Evolutionary conservation across 1,139 yeast genomes (phyloP), one percentile per base, ranked within the genome.

Genomic region (Petasospora fabianii): DNA sequence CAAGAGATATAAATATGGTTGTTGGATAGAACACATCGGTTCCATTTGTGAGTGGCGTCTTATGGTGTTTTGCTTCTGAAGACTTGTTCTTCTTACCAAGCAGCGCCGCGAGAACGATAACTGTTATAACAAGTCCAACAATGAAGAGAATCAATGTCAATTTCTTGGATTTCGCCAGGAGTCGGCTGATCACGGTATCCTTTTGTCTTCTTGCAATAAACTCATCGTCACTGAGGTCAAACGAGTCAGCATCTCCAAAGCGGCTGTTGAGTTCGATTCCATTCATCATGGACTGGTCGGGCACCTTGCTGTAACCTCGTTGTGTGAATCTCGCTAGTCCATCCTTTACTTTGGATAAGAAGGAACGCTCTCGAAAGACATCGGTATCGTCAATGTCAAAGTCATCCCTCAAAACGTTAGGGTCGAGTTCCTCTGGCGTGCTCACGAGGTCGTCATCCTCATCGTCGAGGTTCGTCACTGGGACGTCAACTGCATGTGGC

Each of bases 11-110:
- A 38, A 87, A 60, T 1, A 88, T 62, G 0, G 97, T 88, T 4
- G 96, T 79, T 16, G 94, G 86, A 50, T 80, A 68, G 60, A 81
- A 87, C 1, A 65, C 64, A 47, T 79, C 80, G 0, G 96, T 85
- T 3, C 92, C 85, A 57, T 88, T 88, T 16, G 71, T 64, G 18
- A 76, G 53, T 1, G 62, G 36, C 2, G 13, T 53, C 47, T 65
- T 70, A 10, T 22, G 16, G 13, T 15, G 28, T 9, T 32, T 21
- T n/a, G 12, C 19, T 6, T 19, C 34, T 6, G 9, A 5, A 7
- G 33, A 3, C 12, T 19, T 19, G 26, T 31, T n/a, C 31, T 33
- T 45, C 32, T 39, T 43, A 4, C 48, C 50, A 13, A 50, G 27
- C 2, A 51, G 26, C 0, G 44, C 42, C 0, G 49, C 40, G 3